Conservation (phyloP, 305 asterid genomes). For the Fraxinus baroniana region DNA sequence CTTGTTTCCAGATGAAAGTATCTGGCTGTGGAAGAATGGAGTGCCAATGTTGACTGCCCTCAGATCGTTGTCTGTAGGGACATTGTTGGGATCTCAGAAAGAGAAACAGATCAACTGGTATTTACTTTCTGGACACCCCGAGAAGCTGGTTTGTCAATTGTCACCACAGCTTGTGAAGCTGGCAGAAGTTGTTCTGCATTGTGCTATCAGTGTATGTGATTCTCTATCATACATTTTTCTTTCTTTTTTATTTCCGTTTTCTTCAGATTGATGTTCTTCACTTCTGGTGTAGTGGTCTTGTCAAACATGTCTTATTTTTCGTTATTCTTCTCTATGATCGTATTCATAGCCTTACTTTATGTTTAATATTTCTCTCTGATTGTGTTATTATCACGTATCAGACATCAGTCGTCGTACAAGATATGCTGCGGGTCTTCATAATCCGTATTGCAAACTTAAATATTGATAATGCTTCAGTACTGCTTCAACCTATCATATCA, state of each 20-base stretch:
- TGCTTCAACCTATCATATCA: conserved; percentile 63
- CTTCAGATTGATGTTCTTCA: conserved; percentile 2
- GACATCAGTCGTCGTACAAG: conserved; percentile 68
- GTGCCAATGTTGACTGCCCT: conserved; percentile 66
- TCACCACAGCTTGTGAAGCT: conserved; percentile 54
- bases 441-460: conserved; percentile 71
- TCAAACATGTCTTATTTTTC: conserved; percentile 1
- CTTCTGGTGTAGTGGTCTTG: conserved; percentile 5
- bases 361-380: conserved; percentile 15
- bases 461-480: conserved; percentile 61
- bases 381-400: conserved; percentile 19
- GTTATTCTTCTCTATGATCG: not conserved
- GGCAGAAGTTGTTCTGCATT: conserved; percentile 66
- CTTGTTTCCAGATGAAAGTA: conserved; percentile 72
- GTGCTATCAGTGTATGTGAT: conserved; percentile 76
- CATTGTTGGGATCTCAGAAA: conserved; percentile 53
- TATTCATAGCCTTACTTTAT: not conserved
- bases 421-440: conserved; percentile 75
- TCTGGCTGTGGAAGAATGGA: conserved; percentile 88
- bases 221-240: not conserved
- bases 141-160: conserved; percentile 67
- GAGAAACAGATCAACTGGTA: conserved; percentile 83
- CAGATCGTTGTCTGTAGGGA: conserved; percentile 67
- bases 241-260: not conserved
- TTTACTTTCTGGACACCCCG: conserved; percentile 62